Evolutionary conservation across 371 early-diverging fungal species (phyloP), one percentile per base, ranked within the genome.

Genomic region (Rhizomucor miehei): DNA sequence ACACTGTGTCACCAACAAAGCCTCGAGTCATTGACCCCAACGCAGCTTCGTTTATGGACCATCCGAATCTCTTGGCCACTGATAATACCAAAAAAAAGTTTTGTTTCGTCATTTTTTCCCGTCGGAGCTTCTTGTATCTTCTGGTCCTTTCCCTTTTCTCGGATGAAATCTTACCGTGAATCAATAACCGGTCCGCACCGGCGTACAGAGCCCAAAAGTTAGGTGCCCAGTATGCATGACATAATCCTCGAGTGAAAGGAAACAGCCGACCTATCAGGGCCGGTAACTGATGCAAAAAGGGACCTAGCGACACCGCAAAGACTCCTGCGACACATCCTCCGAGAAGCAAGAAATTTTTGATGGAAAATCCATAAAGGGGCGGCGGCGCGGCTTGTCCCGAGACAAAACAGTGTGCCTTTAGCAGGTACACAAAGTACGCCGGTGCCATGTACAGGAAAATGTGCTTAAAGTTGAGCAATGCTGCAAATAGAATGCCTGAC

Each of bases 151-250:
- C n/a, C 11, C 44, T 46, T 41, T 36, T 37, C 44, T 62, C n/a
- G 29, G 29, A 5, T 5, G 8, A 29, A 29, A 23, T 36, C 43
- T 68, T 63, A 68, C 77, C 62, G 16, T 72, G 45, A 24, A 91
- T 81, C 44, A 93, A 68, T 8, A 79, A 59, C 13, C 96, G 86
- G 69, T 98, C 98, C 0, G 73, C 63, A 35, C 87, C 82, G 4
- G 91, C 85, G 67, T 97, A 98, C 44, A 98, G 71, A 0, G 97
- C 95, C 97, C 97, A 98, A 66, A 93, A 84, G 65, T 98, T 98
- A 16, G 97, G 95, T 0, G 98, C 98, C 98, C 98, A 97, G 66
- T 89, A 95, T 5, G 97, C 95, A 67, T 97, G 97, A 62, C 88
- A 88, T 17, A 98, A 80, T 13, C 98, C 98, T 13, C 98, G 87